Conservation (phyloP, 2,329 filamentous ascomycete genomes). For the Aspergillus ibericus region DNA sequence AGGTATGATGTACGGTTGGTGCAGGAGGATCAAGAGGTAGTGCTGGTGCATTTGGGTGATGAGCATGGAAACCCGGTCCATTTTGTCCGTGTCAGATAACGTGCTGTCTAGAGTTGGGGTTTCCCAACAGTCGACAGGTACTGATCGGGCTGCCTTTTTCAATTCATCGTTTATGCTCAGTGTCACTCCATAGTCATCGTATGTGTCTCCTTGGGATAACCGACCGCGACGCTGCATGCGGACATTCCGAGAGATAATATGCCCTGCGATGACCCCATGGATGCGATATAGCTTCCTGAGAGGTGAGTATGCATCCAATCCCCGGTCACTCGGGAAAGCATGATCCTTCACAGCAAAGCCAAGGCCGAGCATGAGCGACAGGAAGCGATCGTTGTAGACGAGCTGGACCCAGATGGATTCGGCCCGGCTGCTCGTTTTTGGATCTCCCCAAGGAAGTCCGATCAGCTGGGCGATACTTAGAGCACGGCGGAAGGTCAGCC, state of each 20-base stretch:
- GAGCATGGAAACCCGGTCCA: background rate
- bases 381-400: conserved; percentile 3
- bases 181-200: background rate
- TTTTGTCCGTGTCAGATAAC: background rate
- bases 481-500: background rate
- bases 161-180: background rate
- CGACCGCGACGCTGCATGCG: background rate
- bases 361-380: conserved; percentile 1
- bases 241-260: background rate
- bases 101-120: background rate
- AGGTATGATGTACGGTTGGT: background rate
- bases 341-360: background rate
- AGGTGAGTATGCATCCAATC: background rate
- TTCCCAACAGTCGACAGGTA: background rate
- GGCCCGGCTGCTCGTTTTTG: background rate
- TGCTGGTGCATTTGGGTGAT: conserved; percentile 4
- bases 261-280: background rate
- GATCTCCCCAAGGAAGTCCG: background rate
- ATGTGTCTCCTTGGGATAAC: background rate
- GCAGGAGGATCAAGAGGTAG: background rate
- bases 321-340: background rate
- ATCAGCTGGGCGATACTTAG: background rate
- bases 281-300: background rate
- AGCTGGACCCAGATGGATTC: conserved; percentile 1
- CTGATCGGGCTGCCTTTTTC: background rate